phyloP scores from a whole-genome alignment of 1,139 yeast species.

The Saccharomyces hybrid region DNA sequence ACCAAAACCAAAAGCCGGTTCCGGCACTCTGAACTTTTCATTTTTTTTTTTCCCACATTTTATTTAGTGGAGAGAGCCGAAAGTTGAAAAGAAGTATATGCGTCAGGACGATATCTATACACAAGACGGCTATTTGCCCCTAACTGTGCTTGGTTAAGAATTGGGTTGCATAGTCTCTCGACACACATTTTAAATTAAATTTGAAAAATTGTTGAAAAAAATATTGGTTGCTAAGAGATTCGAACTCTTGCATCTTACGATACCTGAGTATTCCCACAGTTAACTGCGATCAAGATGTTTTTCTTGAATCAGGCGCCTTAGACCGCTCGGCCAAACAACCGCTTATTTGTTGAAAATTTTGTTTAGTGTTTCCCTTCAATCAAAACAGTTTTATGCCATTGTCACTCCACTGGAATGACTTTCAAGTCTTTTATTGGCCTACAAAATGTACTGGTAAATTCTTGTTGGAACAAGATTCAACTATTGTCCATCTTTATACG shows the following conservation, averaged over 20 bases:
- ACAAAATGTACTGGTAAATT: too few species aligned
- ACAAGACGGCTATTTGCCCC: too few species aligned
- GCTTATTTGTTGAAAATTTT: background rate
- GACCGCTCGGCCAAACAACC: slow-evolving; percentile 32
- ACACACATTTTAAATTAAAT: background rate
- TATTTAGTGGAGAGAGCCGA: background rate
- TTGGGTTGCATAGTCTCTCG: too few species aligned
- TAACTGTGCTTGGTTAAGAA: too few species aligned
- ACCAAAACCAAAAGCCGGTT: background rate
- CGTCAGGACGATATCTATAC: background rate
- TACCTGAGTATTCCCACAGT: slow-evolving; percentile 24
- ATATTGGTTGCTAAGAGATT: slow-evolving; percentile 21
- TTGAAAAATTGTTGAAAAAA: slow-evolving; percentile 3
- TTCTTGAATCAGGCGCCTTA: slow-evolving; percentile 30
- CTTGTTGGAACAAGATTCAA: too few species aligned
- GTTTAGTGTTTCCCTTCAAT: background rate
- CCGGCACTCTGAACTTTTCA: background rate
- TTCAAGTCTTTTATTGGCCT: too few species aligned
- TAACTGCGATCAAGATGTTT: slow-evolving; percentile 10
- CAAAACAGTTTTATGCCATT: too few species aligned
- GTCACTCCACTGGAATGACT: too few species aligned
- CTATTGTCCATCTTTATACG: too few species aligned
- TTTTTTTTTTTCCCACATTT: background rate
- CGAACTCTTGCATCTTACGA: slow-evolving; percentile 30
- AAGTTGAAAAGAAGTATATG: background rate